A percentile compares a stretch with the other conserved stretches of the same genome.
These are phyloP conservation scores for Venturia aucupariae DNA, from an alignment of 2,329 filamentous ascomycete genomes.

Conservation along the genomic window DNA sequence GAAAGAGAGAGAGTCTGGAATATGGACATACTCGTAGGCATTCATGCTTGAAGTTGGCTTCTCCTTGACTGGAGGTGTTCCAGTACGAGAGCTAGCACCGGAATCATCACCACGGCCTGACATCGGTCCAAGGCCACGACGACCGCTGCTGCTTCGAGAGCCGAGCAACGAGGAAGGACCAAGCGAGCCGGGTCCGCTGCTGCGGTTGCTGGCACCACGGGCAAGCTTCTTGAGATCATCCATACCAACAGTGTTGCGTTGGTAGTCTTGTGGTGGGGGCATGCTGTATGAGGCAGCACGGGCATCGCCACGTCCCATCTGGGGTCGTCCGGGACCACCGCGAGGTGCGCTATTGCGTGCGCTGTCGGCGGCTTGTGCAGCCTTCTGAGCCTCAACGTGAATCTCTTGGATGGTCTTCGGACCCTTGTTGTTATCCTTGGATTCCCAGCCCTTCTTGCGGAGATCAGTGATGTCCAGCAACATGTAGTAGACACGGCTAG, in stretches of 20 bases:
- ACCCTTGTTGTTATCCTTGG: conserved; percentile 86
- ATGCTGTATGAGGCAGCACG: conserved; percentile 59
- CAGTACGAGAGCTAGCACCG: conserved; percentile 76
- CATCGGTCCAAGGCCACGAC: conserved; percentile 64
- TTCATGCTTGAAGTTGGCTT: conserved; percentile 64
- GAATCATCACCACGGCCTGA: conserved; percentile 74
- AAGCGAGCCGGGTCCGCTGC: conserved; percentile 45
- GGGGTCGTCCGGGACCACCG: conserved; percentile 58
- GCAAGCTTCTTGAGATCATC: conserved; percentile 81
- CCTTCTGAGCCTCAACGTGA: conserved; percentile 63
- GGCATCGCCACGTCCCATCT: conserved; percentile 74
- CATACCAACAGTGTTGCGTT: conserved; percentile 74
- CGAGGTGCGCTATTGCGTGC: conserved; percentile 48
- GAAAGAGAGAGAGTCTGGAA: conserved; percentile 16
- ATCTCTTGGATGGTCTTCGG: conserved; percentile 95
- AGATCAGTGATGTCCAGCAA: conserved; percentile 89
- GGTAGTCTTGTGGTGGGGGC: conserved; percentile 59
- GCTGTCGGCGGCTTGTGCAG: conserved; percentile 71
- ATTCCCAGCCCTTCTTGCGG: conserved; percentile 65
- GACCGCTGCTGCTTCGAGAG: conserved; percentile 76
- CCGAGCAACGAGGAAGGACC: conserved; percentile 84
- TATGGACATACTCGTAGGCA: conserved; percentile 75
- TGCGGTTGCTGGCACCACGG: conserved; percentile 38
- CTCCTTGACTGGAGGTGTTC: conserved; percentile 66
- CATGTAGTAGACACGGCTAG: conserved; percentile 91